phyloP scores from a whole-genome alignment of 2,329 filamentous ascomycete genomes.

The Scortechinia acanthostroma region DNA sequence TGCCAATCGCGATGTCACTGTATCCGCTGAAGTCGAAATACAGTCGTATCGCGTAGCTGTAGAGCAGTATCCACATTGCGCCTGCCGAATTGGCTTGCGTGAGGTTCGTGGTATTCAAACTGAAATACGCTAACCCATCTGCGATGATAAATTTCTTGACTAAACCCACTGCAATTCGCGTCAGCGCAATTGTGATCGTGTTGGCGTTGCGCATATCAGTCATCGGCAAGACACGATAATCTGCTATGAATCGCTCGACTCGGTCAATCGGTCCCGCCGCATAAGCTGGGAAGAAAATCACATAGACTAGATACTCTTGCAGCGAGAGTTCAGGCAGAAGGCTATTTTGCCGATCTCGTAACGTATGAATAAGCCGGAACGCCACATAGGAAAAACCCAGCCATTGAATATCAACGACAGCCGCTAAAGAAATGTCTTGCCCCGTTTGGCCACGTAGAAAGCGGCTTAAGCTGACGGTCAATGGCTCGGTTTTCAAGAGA shows the following conservation, averaged over 20 bases:
- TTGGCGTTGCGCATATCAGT: neutral
- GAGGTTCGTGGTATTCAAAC: neutral
- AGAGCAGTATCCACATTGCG: neutral
- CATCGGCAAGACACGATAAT: too few species aligned
- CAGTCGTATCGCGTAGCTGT: neutral
- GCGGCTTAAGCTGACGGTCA: neutral
- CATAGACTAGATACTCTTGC: neutral
- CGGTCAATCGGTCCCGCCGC: neutral
- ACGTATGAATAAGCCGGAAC: too few species aligned
- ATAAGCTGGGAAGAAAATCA: neutral
- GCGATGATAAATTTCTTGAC: neutral
- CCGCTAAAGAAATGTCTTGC: too few species aligned
- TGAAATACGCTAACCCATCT: neutral
- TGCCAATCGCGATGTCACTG: neutral
- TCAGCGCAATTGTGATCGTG: too few species aligned
- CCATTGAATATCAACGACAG: too few species aligned
- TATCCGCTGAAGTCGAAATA: neutral
- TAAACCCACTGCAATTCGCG: neutral
- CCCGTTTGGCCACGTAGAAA: too few species aligned
- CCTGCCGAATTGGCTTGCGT: neutral
- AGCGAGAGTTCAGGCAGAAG: neutral
- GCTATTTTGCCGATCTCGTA: too few species aligned
- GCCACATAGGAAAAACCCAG: too few species aligned
- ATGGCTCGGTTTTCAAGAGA: neutral
- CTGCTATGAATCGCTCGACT: too few species aligned